Evolutionary conservation across 208 protist genomes (phyloP), one percentile per base, ranked within the genome.

Genomic region (Leishmania mexicana): DNA sequence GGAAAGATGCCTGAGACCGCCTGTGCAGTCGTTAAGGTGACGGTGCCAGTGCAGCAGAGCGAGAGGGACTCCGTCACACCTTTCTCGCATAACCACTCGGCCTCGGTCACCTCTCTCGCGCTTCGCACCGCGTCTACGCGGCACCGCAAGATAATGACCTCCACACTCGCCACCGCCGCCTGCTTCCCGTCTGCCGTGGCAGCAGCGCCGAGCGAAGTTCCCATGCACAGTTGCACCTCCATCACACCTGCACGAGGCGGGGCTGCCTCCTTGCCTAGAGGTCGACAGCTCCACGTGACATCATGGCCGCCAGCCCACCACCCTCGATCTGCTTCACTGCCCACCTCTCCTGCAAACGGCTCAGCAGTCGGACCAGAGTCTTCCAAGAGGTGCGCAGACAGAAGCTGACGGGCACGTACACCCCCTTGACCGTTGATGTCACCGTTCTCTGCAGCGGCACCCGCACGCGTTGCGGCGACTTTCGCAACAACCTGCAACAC

Each of bases 231-330:
- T 2, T 28, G 76, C 70, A 81, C 49, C 77, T 85, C 81, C 28
- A 85, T 79, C 0, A 81, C 71, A 47, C 81, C 77, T 10, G 81
- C 68, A 17, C 45, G 58, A 17, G 81, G 81, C 2, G 81, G 81
- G 1, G 49, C 28, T 19, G 77, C 47, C 40, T 85, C 81, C 51
- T 78, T 78, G 42, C 81, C 81, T 24, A 81, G 64, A 21, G 81
- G 68, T 47, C 73, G 76, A n/a, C 38, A n/a, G 53, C 58, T 78
- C 81, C 81, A 85, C 77, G 70, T 64, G 31, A 62, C 71, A 47
- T 81, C 49, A 8, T 47, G 76, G 21, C 76, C 62, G 62, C 72
- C 81, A 21, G 81, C 35, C 77, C 81, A 85, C 71, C 72, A 60
- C 49, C 21, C 49, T 45, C 49, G 21, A 54, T 60, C 72, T 11